Evolutionary conservation across 73 alveolate species (phyloP).

Genomic region (Paramecium pentaurelia): DNA sequence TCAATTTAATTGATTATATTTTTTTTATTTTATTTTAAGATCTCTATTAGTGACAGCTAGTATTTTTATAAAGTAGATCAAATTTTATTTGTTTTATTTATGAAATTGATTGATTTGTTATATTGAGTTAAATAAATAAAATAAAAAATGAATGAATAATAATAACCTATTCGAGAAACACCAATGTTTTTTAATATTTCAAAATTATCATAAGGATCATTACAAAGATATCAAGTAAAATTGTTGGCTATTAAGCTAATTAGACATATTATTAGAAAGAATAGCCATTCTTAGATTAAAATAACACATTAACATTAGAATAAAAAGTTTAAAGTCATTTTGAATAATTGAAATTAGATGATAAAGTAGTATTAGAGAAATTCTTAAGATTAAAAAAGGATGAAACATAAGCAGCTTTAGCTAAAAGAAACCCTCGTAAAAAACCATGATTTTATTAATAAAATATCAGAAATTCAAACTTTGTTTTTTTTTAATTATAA

Average conservation of each 20-base stretch:
- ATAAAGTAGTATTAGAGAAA: not conserved
- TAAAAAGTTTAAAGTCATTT: not conserved
- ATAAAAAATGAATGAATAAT: not conserved
- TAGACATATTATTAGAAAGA: not conserved
- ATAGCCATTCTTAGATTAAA: constrained; percentile 13
- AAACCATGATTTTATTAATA: not conserved
- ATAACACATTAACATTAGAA: not conserved
- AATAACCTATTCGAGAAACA: not conserved
- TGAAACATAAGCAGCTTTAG: not conserved
- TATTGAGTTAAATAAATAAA: not conserved
- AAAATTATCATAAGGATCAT: not conserved
- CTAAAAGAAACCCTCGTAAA: constrained; percentile 2
- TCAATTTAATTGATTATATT: no score
- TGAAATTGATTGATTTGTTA: not conserved
- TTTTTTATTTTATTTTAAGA: no score
- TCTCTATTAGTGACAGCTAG: no score
- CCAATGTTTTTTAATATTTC: not conserved
- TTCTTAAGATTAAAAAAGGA: not conserved
- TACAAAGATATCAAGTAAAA: not conserved
- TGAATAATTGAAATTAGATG: not conserved
- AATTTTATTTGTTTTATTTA: no score
- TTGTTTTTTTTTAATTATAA: not conserved
- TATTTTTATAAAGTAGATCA: not conserved
- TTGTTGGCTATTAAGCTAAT: not conserved
- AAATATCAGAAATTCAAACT: not conserved